These are phyloP conservation scores for Clonostachys sp. DNA, from an alignment of 2,329 filamentous ascomycete species.

Conservation along the genomic window DNA sequence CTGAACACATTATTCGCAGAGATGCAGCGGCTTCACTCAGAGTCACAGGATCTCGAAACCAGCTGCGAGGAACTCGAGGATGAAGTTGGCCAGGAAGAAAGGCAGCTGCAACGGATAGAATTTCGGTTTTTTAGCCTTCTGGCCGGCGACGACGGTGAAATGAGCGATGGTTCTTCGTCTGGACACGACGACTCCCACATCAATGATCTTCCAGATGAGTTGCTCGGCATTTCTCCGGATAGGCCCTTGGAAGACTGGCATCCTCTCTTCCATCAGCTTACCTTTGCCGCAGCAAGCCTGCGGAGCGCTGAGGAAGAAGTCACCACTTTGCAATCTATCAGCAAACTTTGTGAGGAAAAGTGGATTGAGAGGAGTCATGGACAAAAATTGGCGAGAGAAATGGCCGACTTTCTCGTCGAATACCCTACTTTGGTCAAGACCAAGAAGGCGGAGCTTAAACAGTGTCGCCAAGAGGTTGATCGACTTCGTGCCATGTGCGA, in stretches of 20 bases:
- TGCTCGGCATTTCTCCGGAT: constrained; percentile 26
- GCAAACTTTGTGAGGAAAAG: constrained; percentile 23
- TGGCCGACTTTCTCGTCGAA: constrained; percentile 33
- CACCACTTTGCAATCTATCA: constrained; percentile 33
- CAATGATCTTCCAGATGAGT: constrained; percentile 19
- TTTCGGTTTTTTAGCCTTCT: constrained; percentile 30
- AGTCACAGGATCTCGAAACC: constrained; percentile 27
- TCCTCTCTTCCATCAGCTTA: constrained; percentile 39
- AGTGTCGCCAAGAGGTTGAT: constrained; percentile 22
- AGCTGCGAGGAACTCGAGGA: constrained; percentile 28
- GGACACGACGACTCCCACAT: not conserved
- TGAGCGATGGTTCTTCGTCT: constrained; percentile 1
- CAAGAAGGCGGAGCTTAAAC: constrained; percentile 23
- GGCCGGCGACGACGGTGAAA: constrained; percentile 15
- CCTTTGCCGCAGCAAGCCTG: constrained; percentile 36
- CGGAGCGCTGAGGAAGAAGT: constrained; percentile 41
- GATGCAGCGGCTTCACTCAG: constrained; percentile 29
- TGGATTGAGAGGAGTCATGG: constrained; percentile 7
- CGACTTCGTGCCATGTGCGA: constrained; percentile 32
- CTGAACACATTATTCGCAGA: constrained; percentile 22
- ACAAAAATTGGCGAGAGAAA: constrained; percentile 24
- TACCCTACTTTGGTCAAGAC: constrained; percentile 29
- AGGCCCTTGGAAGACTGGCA: constrained; percentile 34
- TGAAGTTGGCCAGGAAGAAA: constrained; percentile 26
- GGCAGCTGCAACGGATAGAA: constrained; percentile 26